Evolutionary conservation across 768 basidiomycete genomes (phyloP), one percentile per base, ranked within the genome.

Genomic region (Lactarius pseudohatsudake): DNA sequence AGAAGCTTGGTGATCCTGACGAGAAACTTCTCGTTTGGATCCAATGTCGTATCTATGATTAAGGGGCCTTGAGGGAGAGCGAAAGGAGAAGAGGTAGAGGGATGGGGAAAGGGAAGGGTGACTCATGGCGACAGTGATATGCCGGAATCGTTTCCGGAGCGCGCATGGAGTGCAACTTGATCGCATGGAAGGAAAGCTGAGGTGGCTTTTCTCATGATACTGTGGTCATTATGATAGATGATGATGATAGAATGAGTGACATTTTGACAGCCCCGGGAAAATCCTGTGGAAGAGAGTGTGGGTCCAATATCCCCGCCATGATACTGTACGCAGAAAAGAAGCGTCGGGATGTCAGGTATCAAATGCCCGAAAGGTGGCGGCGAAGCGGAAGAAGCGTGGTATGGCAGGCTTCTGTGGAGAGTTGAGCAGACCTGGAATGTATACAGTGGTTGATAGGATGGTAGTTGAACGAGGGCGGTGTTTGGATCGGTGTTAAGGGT

Each of bases 181-280:
- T 62, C 13, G 57, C 57, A 59, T 67, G 66, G 62, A 67, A 67
- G 57, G 40, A 41, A 56, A 60, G 41, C 32, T 22, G 3, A 9
- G 9, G 10, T 66, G 30, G 38, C 45, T 2, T 26, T 57, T 18
- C 61, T 56, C 40, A 41, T 41, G 6, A 43, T 20, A 43, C 6
- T 20, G 18, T 18, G 16, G 5, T 43, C 41, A 40, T 43, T 43
- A 43, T 43, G 16, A 43, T 20, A 43, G 16, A 18, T 43, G 41
- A 20, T 43, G 43, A 47, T 50, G 22, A 50, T 57, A 10, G 10
- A 18, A n/a, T 34, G 3, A 30, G 16, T 56, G 54, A 28, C 28
- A 28, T 4, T 26, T 32, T 40, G 57, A 41, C 50, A 66, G 47
- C 36, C 62, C 47, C 38, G 38, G 11, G 61, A 62, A 22, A 58